phyloP scores from a whole-genome alignment of 1,284 basidiomycete genomes.

The Ganoderma sinense region DNA sequence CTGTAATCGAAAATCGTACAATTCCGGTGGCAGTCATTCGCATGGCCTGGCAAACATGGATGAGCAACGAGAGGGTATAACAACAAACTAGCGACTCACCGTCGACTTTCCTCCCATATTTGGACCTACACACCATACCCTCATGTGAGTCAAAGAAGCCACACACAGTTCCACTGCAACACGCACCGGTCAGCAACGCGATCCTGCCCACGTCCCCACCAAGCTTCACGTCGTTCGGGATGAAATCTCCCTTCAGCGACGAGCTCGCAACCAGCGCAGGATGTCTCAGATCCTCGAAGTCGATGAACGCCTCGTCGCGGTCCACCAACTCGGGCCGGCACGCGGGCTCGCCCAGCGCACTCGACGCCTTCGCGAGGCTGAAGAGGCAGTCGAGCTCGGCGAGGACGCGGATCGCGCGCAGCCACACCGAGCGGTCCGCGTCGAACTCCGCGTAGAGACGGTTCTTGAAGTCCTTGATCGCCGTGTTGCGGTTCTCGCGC shows the following conservation, averaged over 20 bases:
- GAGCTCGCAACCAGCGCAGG: constrained; percentile 77
- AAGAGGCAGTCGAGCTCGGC: constrained; percentile 95
- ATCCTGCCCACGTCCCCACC: constrained; percentile 84
- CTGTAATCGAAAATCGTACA: constrained; percentile 45
- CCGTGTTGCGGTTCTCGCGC: constrained; percentile 82
- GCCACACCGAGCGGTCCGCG: constrained; percentile 81
- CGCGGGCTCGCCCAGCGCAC: constrained; percentile 89
- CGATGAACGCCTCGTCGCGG: constrained; percentile 77
- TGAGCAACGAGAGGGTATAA: not conserved
- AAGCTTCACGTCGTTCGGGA: constrained; percentile 93
- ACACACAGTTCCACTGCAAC: not conserved
- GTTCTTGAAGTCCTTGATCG: constrained; percentile 84
- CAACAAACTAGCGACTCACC: constrained; percentile 47
- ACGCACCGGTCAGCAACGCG: constrained; percentile 86
- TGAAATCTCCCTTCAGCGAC: constrained; percentile 79
- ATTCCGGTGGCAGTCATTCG: constrained; percentile 97
- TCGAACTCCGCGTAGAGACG: constrained; percentile 90
- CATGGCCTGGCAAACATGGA: constrained; percentile 63
- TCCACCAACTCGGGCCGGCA: constrained; percentile 93
- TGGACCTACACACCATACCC: constrained; percentile 59
- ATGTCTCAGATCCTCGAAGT: constrained; percentile 87
- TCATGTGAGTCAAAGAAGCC: not conserved
- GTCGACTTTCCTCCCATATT: constrained; percentile 96
- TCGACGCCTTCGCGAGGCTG: constrained; percentile 90
- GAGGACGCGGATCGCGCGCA: constrained; percentile 79